Evolutionary conservation across 2,329 filamentous ascomycete genomes (phyloP), one percentile per base, ranked within the genome.

Genomic region (Emericellopsis cladophorae): DNA sequence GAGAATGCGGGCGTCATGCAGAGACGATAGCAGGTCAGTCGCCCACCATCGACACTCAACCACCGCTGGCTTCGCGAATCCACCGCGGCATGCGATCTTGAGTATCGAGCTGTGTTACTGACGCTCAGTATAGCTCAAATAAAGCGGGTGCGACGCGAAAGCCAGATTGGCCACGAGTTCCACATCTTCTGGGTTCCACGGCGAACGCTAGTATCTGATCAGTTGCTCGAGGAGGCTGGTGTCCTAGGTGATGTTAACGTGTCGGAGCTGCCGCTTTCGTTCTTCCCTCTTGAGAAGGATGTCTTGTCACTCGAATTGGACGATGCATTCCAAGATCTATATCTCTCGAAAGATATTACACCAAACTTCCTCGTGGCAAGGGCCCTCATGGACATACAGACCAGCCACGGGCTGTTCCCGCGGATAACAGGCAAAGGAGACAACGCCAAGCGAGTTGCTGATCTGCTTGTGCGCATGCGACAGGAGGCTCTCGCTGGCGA

Each of bases 111-210:
- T 12, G 12, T 7, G 26, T 29, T 12, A 7, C 26, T 29, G 26
- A 29, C 26, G 18, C 26, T 29, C 9, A 31, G 43, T 31, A 33
- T 36, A 95, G 90, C 85, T 51, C 88, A 96, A 67, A 88, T 96
- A 52, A 90, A 89, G 59, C 81, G 85, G 45, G 70, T 96, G 44
- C 86, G 90, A 53, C 83, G 82, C 54, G 87, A 92, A 60, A 89
- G 84, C 56, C 83, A 87, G 54, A 85, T 81, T 37, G 85, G 88
- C 49, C 92, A 98, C 73, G 90, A 98, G 52, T 95, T 96, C 57
- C 90, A 89, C 47, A 83, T 98, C 51, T 90, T 95, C 57, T 96
- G 92, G 85, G 84, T 94, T 34, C 90, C 93, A 6, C 79, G 92
- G 43, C 83, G 92, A 46, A 96, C 92, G 4, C 69, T 94, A 41